These are phyloP conservation scores for Aspergillus homomorphus DNA, from an alignment of 495 filamentous ascomycete species.

Conservation along the genomic window DNA sequence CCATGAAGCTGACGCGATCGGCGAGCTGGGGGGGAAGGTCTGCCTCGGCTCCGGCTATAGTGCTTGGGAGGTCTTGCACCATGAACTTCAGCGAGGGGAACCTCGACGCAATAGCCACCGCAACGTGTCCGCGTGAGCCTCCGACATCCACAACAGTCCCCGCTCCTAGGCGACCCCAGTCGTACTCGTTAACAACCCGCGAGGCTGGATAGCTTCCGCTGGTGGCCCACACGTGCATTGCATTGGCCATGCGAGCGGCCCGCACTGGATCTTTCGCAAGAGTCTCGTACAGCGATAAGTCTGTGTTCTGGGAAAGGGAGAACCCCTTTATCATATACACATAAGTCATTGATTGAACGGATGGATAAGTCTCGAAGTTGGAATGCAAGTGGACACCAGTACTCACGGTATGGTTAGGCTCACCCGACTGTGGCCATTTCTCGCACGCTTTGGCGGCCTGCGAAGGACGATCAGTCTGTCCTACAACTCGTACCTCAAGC, in stretches of 20 bases:
- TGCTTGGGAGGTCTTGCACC: constrained; percentile 54
- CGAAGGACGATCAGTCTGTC: neutral
- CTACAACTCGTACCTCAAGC: neutral
- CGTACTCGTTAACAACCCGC: constrained; percentile 44
- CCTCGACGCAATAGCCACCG: constrained; percentile 42
- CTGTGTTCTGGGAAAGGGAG: neutral
- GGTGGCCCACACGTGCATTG: constrained; percentile 1
- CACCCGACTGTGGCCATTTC: constrained; percentile 2
- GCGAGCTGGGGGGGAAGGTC: constrained; percentile 34
- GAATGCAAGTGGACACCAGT: neutral
- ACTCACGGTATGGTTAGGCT: constrained; percentile 1
- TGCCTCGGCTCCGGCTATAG: constrained; percentile 41
- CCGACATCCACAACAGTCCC: constrained; percentile 55
- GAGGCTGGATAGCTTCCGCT: constrained; percentile 41
- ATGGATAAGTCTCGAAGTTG: too few relatives aligned
- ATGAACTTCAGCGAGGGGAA: constrained; percentile 39
- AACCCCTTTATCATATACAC: neutral
- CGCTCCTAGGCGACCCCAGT: constrained; percentile 35
- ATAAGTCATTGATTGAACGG: too few relatives aligned
- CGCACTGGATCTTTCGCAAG: neutral
- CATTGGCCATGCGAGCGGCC: neutral
- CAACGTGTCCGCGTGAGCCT: constrained; percentile 52
- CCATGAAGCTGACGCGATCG: constrained; percentile 40
- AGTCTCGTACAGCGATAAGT: neutral
- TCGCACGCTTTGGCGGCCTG: neutral